Percentiles rank a stretch among this genome's conserved stretches.
Evolutionary conservation across 2,329 filamentous ascomycete species (phyloP).

Genomic region (Colletotrichum sp.): DNA sequence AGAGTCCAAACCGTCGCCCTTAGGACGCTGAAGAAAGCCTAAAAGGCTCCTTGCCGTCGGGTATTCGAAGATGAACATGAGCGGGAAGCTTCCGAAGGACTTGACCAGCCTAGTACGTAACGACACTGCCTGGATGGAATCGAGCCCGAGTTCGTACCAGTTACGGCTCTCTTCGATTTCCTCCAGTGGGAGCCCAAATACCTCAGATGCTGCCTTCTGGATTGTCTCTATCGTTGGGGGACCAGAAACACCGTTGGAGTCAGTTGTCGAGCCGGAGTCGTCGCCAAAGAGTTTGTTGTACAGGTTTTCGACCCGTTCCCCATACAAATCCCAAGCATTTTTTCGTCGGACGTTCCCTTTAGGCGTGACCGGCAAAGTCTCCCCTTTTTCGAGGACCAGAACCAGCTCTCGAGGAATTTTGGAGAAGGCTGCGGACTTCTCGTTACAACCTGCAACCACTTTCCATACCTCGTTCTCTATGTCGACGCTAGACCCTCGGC

Average conservation of each 20-base stretch:
- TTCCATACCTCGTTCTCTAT: not conserved
- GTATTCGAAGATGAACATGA: conserved; percentile 13
- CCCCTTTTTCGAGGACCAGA: not conserved
- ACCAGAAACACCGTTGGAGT: not conserved
- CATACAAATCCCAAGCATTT: not conserved
- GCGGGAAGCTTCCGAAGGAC: not conserved
- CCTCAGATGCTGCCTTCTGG: not conserved
- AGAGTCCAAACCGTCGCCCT: not conserved
- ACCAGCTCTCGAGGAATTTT: not conserved
- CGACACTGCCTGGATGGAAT: not conserved
- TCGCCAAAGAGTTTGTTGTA: not conserved
- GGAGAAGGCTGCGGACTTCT: not conserved
- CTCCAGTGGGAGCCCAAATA: not conserved
- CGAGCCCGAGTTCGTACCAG: conserved; percentile 12
- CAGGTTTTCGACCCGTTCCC: not conserved
- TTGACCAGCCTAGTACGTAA: not conserved
- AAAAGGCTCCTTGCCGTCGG: not conserved
- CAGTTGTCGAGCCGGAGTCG: too few relatives aligned
- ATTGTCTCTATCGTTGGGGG: not conserved
- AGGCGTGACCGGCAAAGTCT: not conserved
- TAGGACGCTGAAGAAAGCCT: not conserved
- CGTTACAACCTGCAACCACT: not conserved
- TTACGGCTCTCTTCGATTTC: not conserved
- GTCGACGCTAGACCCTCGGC: not conserved
- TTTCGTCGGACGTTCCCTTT: conserved; percentile 11